Evolutionary conservation across 2,329 filamentous ascomycete genomes (phyloP), one percentile per base, ranked within the genome.

Genomic region (Penicillium olsonii): DNA sequence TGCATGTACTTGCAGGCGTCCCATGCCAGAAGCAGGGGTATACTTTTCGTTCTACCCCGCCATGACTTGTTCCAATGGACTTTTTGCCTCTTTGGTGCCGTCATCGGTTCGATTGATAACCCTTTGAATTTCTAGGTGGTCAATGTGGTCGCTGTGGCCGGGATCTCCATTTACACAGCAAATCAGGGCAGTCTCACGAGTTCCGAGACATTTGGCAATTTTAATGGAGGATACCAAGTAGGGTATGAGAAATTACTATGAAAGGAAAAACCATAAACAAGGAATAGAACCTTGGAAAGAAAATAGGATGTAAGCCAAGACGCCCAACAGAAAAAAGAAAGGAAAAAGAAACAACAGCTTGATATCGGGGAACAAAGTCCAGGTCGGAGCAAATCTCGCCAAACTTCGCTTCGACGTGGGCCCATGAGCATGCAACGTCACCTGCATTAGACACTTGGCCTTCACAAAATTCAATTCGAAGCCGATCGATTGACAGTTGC

Each of bases 361-460:
- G 53, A 49, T 52, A 46, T 48, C 24, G 22, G 42, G 42, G 4
- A 56, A 40, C n/a, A 43, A 29, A 37, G 38, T 35, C 33, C 37
- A 15, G 42, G 19, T n/a, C 42, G 24, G 22, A 12, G 14, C 19
- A 12, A 27, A 14, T 37, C 19, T 20, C 38, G 22, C 22, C 22
- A 24, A 24, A 24, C 22, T 24, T 24, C 22, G n/a, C n/a, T n/a
- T 12, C 17, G 24, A 41, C 47, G 43, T 22, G 37, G 42, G 43
- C 14, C 37, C 19, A 43, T 33, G 33, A 8, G 33, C 41, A 52
- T 59, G 57, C 57, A 61, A 58, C 57, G 50, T 57, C 48, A 56
- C 55, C 48, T 54, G 48, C 55, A 54, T 49, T 22, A 40, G 31
- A 27, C 39, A 46, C 41, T 45, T 50, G 27, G 39, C 39, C 11